Evolutionary conservation across 2,329 filamentous ascomycete genomes (phyloP).

Genomic region (Lachnellula subtilissima): DNA sequence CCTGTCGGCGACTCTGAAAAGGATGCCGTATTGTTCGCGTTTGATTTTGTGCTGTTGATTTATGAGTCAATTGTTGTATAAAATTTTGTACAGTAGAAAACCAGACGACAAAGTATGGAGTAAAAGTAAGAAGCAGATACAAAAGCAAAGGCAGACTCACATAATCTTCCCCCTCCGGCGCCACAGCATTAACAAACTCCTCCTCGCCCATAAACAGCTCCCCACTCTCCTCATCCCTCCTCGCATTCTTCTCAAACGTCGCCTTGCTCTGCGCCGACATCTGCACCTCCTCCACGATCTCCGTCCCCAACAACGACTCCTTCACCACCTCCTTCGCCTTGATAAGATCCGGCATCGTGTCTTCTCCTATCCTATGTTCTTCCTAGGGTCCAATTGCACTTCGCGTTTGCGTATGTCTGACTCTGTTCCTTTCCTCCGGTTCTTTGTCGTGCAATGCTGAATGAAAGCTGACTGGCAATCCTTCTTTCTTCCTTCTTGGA

Average conservation of each 20-base stretch:
- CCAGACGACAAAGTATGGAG: neutral
- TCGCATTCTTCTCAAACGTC: constrained; percentile 71
- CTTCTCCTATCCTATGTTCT: neutral
- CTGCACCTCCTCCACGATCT: constrained; percentile 45
- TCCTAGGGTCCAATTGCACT: neutral
- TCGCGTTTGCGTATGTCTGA: neutral
- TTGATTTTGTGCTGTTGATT: constrained; percentile 85
- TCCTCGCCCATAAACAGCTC: constrained; percentile 76
- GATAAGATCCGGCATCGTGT: constrained; percentile 26
- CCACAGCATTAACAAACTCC: constrained; percentile 89
- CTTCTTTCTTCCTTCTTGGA: too few relatives aligned
- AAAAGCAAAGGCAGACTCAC: constrained; percentile 52
- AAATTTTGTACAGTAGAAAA: neutral
- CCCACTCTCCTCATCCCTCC: constrained; percentile 68
- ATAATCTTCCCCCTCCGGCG: constrained; percentile 82
- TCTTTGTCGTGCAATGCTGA: too few relatives aligned
- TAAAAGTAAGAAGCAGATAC: too few relatives aligned
- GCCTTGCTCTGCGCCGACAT: constrained; percentile 71
- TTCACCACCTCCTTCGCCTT: constrained; percentile 60
- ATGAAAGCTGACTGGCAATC: too few relatives aligned
- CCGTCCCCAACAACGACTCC: constrained; percentile 67
- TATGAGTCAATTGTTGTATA: constrained; percentile 26
- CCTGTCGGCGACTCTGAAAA: constrained; percentile 88
- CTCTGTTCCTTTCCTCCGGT: neutral
- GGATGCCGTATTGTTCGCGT: constrained; percentile 88